phyloP scores from a whole-genome alignment of 352 stramenopile species.

The Phytophthora nicotianae region DNA sequence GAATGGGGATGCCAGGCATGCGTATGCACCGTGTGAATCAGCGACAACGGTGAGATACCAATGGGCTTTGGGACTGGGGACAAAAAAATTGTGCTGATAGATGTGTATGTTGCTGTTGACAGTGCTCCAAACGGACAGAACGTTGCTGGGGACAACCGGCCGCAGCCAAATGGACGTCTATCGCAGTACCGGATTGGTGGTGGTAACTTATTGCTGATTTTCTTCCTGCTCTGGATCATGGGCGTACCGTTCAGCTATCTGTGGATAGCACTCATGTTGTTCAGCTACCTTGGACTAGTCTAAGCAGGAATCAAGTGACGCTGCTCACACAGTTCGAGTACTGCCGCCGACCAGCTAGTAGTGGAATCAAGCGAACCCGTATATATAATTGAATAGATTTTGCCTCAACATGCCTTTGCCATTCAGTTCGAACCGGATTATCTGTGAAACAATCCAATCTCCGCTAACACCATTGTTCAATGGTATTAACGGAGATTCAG shows the following conservation, averaged over 20 bases:
- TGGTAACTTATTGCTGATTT: slow-evolving; percentile 75
- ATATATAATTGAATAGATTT: slow-evolving; percentile 53
- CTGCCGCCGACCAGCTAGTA: slow-evolving; percentile 6
- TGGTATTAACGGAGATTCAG: no score
- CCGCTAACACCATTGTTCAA: no score
- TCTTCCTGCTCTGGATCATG: slow-evolving; percentile 84
- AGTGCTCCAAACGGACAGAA: slow-evolving; percentile 37
- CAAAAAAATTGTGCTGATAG: slow-evolving; percentile 12
- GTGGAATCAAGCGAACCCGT: slow-evolving; percentile 26
- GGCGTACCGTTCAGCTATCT: slow-evolving; percentile 80
- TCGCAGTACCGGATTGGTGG: slow-evolving; percentile 70
- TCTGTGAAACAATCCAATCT: no score
- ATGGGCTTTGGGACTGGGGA: not conserved
- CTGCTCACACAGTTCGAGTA: not conserved
- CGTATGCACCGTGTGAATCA: slow-evolving; percentile 54
- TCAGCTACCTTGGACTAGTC: slow-evolving; percentile 75
- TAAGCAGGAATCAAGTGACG: slow-evolving; percentile 23
- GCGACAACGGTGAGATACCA: slow-evolving; percentile 45
- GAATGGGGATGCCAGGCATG: slow-evolving; percentile 60
- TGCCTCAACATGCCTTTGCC: no score
- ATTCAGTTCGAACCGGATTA: not conserved
- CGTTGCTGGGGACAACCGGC: slow-evolving; percentile 32
- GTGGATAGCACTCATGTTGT: slow-evolving; percentile 80
- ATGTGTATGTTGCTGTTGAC: slow-evolving; percentile 14
- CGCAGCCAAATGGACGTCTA: slow-evolving; percentile 40